These are phyloP conservation scores for Auricularia auricula-judae DNA, from an alignment of 768 basidiomycete species.

Conservation along the genomic window DNA sequence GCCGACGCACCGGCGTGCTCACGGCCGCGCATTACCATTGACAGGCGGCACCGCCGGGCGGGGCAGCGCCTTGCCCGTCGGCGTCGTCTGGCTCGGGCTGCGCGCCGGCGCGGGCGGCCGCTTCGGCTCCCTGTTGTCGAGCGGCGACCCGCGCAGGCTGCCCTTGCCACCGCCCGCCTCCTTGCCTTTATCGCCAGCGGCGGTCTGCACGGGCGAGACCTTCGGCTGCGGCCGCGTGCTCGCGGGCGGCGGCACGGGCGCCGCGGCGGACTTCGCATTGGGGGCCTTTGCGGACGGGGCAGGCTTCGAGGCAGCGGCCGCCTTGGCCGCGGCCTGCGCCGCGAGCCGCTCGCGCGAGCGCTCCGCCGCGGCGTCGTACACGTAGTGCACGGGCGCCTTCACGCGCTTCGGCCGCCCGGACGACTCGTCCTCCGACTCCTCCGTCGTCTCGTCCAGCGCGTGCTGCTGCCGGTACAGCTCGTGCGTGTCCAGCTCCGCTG, in stretches of 20 bases:
- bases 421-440: constrained; percentile 36
- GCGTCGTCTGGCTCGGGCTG: not conserved
- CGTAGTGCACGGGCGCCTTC: constrained; percentile 49
- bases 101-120: not conserved
- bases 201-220: not conserved
- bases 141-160: not conserved
- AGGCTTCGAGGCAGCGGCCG: constrained; percentile 6
- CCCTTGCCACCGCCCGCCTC: not conserved
- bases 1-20: no score
- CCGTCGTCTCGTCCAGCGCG: constrained; percentile 17
- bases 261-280: not conserved
- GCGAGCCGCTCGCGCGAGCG: constrained; percentile 31
- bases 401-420: constrained; percentile 31
- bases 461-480: constrained; percentile 29
- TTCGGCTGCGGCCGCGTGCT: not conserved
- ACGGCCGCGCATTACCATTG: no score
- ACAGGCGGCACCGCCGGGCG: not conserved
- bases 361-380: constrained; percentile 91
- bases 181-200: not conserved
- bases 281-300: not conserved
- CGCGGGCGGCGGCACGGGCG: not conserved
- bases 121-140: not conserved
- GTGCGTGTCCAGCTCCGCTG: constrained; percentile 44
- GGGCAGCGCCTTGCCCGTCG: not conserved
- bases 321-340: constrained; percentile 37